A percentile compares a stretch with the other conserved stretches of the same genome.
Evolutionary conservation across 768 basidiomycete species (phyloP).

Genomic region (Lactarius sanguifluus): DNA sequence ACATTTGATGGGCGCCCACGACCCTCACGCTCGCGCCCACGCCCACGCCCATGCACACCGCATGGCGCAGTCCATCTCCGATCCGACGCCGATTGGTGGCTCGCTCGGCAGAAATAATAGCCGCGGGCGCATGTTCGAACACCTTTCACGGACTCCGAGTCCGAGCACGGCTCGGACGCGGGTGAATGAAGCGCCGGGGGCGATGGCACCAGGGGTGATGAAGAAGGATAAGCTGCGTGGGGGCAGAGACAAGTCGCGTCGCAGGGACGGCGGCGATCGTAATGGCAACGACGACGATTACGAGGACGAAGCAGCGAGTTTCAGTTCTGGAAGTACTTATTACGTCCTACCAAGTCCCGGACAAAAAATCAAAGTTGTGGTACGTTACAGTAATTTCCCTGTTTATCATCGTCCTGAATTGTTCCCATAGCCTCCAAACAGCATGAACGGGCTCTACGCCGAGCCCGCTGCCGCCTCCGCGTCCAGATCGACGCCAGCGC

Average conservation of each 20-base stretch:
- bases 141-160: slow-evolving; percentile 28
- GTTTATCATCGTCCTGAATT: neutral
- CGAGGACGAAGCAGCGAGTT: slow-evolving; percentile 43
- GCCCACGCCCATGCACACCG: slow-evolving; percentile 11
- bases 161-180: slow-evolving; percentile 12
- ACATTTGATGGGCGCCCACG: neutral
- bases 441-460: slow-evolving; percentile 20
- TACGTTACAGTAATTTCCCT: slow-evolving; percentile 43
- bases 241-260: slow-evolving; percentile 10
- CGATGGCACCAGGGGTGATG: neutral
- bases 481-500: slow-evolving; percentile 20
- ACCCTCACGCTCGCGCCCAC: neutral
- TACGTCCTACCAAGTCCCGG: slow-evolving; percentile 69
- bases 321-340: slow-evolving; percentile 68
- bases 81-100: slow-evolving; percentile 26
- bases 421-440: slow-evolving; percentile 14
- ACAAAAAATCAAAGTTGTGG: slow-evolving; percentile 75
- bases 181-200: slow-evolving; percentile 3
- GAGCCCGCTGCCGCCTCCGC: slow-evolving; percentile 19
- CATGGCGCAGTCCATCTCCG: slow-evolving; percentile 27
- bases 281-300: slow-evolving; percentile 10
- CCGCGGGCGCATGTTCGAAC: slow-evolving; percentile 23
- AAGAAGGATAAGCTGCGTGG: slow-evolving; percentile 15
- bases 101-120: slow-evolving; percentile 18
- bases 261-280: neutral